Evolutionary conservation across 257 asterid species (phyloP).

Genomic region (Capsicum pubescens): DNA sequence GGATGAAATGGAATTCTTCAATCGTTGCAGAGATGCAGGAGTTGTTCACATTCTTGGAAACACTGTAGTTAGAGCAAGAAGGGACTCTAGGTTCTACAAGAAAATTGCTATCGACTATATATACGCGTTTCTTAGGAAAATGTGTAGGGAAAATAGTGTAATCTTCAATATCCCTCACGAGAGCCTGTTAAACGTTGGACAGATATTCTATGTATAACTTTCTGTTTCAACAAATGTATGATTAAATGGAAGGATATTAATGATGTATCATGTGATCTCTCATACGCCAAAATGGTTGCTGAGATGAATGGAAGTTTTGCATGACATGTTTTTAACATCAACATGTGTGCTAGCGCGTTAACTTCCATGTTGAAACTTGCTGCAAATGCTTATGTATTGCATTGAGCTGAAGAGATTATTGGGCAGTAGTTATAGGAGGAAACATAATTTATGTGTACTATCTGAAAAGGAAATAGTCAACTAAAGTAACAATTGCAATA

Average conservation of each 20-base stretch:
- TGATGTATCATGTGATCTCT: not conserved
- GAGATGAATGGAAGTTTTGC: not conserved
- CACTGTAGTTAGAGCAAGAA: conserved; percentile 79
- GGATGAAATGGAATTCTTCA: conserved; percentile 80
- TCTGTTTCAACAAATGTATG: conserved; percentile 12
- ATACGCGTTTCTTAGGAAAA: conserved; percentile 92
- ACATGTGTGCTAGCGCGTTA: not conserved
- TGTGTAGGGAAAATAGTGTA: conserved; percentile 97
- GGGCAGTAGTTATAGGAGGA: not conserved
- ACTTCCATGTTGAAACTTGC: conserved; percentile 14
- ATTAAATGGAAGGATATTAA: not conserved
- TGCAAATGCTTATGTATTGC: not conserved
- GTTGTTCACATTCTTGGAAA: conserved; percentile 96
- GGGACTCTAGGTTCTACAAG: conserved; percentile 75
- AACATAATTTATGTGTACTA: too few relatives aligned
- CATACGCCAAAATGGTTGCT: not conserved
- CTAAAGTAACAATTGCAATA: too few relatives aligned
- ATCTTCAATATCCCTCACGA: conserved; percentile 95
- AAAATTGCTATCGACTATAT: conserved; percentile 83
- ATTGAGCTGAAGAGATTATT: too few relatives aligned
- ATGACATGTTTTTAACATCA: not conserved
- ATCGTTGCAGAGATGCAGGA: conserved; percentile 78
- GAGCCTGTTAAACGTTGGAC: conserved; percentile 93
- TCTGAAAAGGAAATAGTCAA: too few relatives aligned
- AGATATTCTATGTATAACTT: conserved; percentile 75